These are phyloP conservation scores for Apiospora hydei DNA, from an alignment of 2,329 filamentous ascomycete species.

Conservation along the genomic window DNA sequence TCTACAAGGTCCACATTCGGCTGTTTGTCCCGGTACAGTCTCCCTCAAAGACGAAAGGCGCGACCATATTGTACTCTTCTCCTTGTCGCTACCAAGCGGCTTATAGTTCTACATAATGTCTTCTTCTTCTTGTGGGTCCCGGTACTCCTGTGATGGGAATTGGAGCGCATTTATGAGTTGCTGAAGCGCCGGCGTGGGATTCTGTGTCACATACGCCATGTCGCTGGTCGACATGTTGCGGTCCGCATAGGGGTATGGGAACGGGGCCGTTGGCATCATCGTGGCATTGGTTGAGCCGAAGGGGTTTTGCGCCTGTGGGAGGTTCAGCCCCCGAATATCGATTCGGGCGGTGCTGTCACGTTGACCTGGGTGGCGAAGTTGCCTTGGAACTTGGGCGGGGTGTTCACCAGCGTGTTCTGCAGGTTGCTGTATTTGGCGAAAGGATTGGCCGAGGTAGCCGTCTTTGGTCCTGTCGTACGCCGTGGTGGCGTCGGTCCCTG, in stretches of 20 bases:
- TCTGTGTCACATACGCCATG: not conserved
- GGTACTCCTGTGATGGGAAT: not conserved
- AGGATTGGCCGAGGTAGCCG: not conserved
- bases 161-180: not conserved
- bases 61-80: too few relatives aligned
- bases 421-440: not conserved
- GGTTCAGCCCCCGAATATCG: not conserved
- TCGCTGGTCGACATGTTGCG: not conserved
- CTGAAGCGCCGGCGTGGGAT: not conserved
- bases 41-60: not conserved
- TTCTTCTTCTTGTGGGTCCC: not conserved
- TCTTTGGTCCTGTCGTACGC: not conserved
- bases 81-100: not conserved
- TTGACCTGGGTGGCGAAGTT: conserved; percentile 5
- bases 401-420: not conserved
- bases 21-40: too few relatives aligned
- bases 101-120: not conserved
- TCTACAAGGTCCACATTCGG: not conserved
- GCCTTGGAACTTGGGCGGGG: not conserved
- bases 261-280: not conserved
- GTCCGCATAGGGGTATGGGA: conserved; percentile 11
- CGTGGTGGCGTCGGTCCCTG: not conserved
- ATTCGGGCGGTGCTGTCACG: not conserved
- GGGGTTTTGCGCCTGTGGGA: not conserved
- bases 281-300: not conserved